Evolutionary conservation across 2,329 filamentous ascomycete species (phyloP), one percentile per base, ranked within the genome.

Genomic region (Alternaria brassicae): DNA sequence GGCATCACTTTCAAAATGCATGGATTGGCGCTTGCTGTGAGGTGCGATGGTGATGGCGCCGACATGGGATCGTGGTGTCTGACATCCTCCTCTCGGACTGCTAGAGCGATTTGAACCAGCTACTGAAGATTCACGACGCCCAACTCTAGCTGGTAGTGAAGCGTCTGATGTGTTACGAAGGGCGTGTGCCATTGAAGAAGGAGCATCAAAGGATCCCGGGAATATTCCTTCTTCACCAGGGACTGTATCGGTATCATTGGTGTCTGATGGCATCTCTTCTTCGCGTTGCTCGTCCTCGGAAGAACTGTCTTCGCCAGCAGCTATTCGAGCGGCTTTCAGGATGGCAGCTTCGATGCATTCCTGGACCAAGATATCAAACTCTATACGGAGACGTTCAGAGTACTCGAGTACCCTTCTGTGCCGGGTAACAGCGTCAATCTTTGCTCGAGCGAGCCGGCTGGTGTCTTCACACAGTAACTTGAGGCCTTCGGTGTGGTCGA

Each of bases 361-460:
- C 72, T 98, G 92, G 2, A 99, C 94, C 58, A 97, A 84, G 25
- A 96, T 87, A 27, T 94, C 91, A 71, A 97, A 96, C 72, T 99
- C 95, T 45, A 97, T 86, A 4, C 96, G 91, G 64, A 99, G 97
- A 30, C 96, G 89, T 79, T 99, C 95, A 0, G 93, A 89, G 75
- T 99, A 99, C 76, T 99, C 95, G 30, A 99, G 89, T 50, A 98
- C 96, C 69, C 90, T 89, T 50, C 94, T 89, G 77, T 98, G 92
- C 32, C 95, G 91, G 65, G 96, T 88, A 6, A 98, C 91, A 4
- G 94, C 91, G 71, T 99, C 95, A 2, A 98, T 91, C 76, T 99
- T 99, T 42, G 90, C 86, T 71, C 89, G 91, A 25, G 93, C 91
- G 37, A 92, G 86, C 71, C 86, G 89, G 75, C 95, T 92, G 0